Conservation (phyloP, 129 eudicot species). For the Centrapalus pauciflorus region DNA sequence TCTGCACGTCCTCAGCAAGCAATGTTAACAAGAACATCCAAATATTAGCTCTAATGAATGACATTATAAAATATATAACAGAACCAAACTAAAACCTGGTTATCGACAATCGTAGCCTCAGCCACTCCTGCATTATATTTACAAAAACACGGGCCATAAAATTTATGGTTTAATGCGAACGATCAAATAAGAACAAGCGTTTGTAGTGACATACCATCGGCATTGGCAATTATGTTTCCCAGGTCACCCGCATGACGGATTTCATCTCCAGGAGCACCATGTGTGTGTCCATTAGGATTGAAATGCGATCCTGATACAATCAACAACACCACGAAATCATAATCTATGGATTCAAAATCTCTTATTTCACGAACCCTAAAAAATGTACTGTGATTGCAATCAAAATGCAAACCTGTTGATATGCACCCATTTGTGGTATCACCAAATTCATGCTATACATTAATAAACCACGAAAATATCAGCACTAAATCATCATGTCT, state of each 20-base stretch:
- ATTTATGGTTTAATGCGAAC: not conserved
- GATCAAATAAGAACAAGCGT: not conserved
- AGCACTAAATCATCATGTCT: not conserved
- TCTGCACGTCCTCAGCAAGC: constrained; percentile 38
- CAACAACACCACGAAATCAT: not conserved
- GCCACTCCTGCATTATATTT: constrained; percentile 64
- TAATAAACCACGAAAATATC: not conserved
- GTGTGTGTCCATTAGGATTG: constrained; percentile 81
- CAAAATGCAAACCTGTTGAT: constrained; percentile 68
- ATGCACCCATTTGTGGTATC: constrained; percentile 99
- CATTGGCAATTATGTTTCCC: constrained; percentile 99
- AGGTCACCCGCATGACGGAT: constrained; percentile 99
- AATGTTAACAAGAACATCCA: constrained; percentile 1
- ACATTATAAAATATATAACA: not conserved
- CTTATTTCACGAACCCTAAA: not conserved
- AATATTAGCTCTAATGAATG: not conserved
- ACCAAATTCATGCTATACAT: constrained; percentile 80
- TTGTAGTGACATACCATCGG: constrained; percentile 57
- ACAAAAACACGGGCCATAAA: not conserved
- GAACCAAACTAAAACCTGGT: constrained; percentile 47
- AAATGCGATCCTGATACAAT: constrained; percentile 76
- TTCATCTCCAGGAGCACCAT: constrained; percentile 97
- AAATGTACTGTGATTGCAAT: not conserved
- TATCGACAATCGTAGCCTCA: constrained; percentile 85
- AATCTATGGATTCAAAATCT: not conserved